These are phyloP conservation scores for Inga leiocalycina DNA, from an alignment of 306 rosid genomes.

Conservation along the genomic window DNA sequence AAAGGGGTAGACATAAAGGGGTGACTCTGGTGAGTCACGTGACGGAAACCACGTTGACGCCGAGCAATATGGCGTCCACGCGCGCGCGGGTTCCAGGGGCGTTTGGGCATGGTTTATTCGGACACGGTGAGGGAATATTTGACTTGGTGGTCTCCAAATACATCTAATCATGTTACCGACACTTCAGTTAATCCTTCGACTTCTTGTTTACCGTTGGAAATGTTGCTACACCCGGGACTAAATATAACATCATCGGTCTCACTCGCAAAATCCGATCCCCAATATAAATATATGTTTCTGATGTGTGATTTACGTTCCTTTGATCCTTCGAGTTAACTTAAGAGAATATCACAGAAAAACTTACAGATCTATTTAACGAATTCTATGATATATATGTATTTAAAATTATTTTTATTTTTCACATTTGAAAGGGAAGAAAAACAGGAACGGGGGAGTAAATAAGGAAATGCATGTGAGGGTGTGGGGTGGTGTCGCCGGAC, in stretches of 20 bases:
- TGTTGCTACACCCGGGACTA: background rate
- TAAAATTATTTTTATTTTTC: background rate
- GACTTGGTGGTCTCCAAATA: slow-evolving; percentile 9
- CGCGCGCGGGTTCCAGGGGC: slow-evolving; percentile 31
- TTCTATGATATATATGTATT: background rate
- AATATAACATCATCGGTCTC: background rate
- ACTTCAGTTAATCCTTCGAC: background rate
- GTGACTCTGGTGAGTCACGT: slow-evolving; percentile 79
- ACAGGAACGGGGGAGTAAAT: background rate
- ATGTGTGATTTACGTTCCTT: background rate
- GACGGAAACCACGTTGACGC: slow-evolving; percentile 68
- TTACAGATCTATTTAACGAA: background rate
- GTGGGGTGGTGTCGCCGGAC: slow-evolving; percentile 51
- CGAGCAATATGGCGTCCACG: slow-evolving; percentile 61
- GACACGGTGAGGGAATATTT: slow-evolving; percentile 98
- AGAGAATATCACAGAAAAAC: background rate
- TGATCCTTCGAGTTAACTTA: background rate
- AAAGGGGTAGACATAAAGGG: slow-evolving; percentile 51
- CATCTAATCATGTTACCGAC: background rate
- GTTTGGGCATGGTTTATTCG: slow-evolving; percentile 61
- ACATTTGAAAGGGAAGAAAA: background rate
- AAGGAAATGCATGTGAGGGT: slow-evolving; percentile 43
- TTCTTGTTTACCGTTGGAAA: slow-evolving; percentile 38
- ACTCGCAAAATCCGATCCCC: background rate
- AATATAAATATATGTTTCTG: no score